These are phyloP conservation scores for Rhodotorula glutinis DNA, from an alignment of 1,284 basidiomycete genomes.

Conservation along the genomic window DNA sequence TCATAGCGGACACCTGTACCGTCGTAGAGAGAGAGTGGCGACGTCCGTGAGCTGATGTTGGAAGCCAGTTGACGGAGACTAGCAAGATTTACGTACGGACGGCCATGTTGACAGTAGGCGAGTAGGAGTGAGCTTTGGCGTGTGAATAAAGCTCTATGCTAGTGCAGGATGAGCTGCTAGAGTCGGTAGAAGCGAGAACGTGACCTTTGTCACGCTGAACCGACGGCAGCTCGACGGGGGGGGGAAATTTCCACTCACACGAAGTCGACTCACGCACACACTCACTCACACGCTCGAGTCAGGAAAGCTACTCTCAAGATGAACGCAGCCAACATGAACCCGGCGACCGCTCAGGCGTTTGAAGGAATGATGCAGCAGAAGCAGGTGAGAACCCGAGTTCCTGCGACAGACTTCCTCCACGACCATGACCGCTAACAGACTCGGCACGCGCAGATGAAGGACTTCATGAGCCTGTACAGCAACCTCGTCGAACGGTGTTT, in stretches of 20 bases:
- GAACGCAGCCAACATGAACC: conserved; percentile 44
- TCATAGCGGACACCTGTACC: conserved; percentile 65
- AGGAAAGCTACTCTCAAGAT: conserved; percentile 16
- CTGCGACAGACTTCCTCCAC: neutral
- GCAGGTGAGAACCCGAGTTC: conserved; percentile 59
- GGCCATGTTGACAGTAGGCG: conserved; percentile 50
- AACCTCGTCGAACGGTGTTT: conserved; percentile 94
- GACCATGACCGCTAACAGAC: no score
- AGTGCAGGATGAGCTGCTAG: no score
- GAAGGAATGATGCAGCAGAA: conserved; percentile 77
- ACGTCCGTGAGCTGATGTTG: conserved; percentile 24
- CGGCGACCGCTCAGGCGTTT: conserved; percentile 40
- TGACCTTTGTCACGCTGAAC: no score
- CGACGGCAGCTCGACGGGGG: no score
- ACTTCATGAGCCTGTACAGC: conserved; percentile 95
- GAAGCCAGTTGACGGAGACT: neutral
- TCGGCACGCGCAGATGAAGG: conserved; percentile 80
- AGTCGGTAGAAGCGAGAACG: no score
- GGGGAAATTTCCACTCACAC: no score
- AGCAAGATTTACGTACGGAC: conserved; percentile 51
- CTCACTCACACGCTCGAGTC: no score
- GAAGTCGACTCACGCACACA: no score
- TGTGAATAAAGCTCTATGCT: neutral
- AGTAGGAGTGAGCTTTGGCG: neutral
- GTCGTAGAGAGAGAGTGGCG: no score